Evolutionary conservation across 257 asterid genomes (phyloP).

Genomic region (Forsythia viridissima): DNA sequence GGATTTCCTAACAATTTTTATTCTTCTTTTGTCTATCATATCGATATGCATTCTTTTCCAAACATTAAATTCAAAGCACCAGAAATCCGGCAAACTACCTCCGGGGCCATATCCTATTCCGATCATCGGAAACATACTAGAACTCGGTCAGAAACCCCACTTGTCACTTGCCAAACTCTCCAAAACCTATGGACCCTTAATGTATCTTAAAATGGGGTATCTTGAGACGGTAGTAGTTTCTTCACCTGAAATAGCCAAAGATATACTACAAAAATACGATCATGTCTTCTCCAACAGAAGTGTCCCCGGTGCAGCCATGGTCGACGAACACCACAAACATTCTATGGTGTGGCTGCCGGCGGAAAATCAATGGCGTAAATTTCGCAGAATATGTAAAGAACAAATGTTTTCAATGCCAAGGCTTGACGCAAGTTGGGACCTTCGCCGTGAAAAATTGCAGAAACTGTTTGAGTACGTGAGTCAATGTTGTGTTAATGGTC

Average conservation of each 20-base stretch:
- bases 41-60: not conserved
- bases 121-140: slow-evolving; percentile 26
- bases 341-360: slow-evolving; percentile 26
- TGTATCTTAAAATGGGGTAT: slow-evolving; percentile 32
- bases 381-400: slow-evolving; percentile 29
- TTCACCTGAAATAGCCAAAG: slow-evolving; percentile 13
- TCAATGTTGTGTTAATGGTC: not conserved
- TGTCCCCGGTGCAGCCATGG: not conserved
- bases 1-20: too few species aligned
- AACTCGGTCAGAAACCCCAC: slow-evolving; percentile 21
- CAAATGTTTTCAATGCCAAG: slow-evolving; percentile 17
- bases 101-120: slow-evolving; percentile 26
- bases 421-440: slow-evolving; percentile 30
- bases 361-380: slow-evolving; percentile 17
- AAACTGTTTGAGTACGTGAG: slow-evolving; percentile 16
- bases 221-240: not conserved
- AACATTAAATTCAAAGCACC: not conserved
- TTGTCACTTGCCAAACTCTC: slow-evolving; percentile 29
- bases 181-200: slow-evolving; percentile 31
- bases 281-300: slow-evolving; percentile 15
- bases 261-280: slow-evolving; percentile 21
- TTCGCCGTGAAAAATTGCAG: slow-evolving; percentile 29
- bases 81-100: slow-evolving; percentile 7
- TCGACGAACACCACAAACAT: slow-evolving; percentile 18
- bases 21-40: not conserved